These are phyloP conservation scores for Zygoascus hellenicus DNA, from an alignment of 1,139 yeast species.

Conservation along the genomic window DNA sequence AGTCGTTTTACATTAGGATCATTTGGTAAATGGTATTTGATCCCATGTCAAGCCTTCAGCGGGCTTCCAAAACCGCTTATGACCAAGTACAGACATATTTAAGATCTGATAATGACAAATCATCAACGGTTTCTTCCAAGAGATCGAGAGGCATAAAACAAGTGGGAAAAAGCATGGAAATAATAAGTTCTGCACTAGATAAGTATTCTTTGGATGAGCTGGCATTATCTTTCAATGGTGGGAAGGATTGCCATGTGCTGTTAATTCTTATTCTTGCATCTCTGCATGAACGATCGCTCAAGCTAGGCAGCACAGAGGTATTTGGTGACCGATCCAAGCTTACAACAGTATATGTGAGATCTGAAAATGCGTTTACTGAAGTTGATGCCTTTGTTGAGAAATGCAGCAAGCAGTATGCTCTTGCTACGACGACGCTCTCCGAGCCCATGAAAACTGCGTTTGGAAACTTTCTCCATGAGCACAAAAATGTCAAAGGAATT, in stretches of 20 bases:
- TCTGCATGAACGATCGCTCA: constrained; percentile 33
- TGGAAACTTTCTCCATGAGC: constrained; percentile 44
- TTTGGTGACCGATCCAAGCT: constrained; percentile 28
- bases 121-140: not conserved
- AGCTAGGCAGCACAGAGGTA: not conserved
- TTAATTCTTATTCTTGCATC: constrained; percentile 59
- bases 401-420: constrained; percentile 31
- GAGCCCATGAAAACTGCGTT: constrained; percentile 60
- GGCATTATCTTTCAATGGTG: constrained; percentile 82
- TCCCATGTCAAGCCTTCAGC: not conserved
- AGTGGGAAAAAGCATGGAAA: constrained; percentile 4
- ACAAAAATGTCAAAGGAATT: constrained; percentile 52
- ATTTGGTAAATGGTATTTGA: too few relatives aligned
- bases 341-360: constrained; percentile 61
- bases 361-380: constrained; percentile 61
- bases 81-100: constrained; percentile 4
- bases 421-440: constrained; percentile 31
- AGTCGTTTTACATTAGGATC: too few relatives aligned
- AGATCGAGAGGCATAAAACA: constrained; percentile 4
- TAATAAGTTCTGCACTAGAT: constrained; percentile 2
- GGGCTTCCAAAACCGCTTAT: constrained; percentile 4
- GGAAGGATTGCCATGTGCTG: constrained; percentile 87
- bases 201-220: constrained; percentile 41
- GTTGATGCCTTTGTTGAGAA: constrained; percentile 42
- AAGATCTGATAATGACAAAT: not conserved